These are phyloP conservation scores for Trichoderma gamsii DNA, from an alignment of 495 filamentous ascomycete genomes.

Conservation along the genomic window DNA sequence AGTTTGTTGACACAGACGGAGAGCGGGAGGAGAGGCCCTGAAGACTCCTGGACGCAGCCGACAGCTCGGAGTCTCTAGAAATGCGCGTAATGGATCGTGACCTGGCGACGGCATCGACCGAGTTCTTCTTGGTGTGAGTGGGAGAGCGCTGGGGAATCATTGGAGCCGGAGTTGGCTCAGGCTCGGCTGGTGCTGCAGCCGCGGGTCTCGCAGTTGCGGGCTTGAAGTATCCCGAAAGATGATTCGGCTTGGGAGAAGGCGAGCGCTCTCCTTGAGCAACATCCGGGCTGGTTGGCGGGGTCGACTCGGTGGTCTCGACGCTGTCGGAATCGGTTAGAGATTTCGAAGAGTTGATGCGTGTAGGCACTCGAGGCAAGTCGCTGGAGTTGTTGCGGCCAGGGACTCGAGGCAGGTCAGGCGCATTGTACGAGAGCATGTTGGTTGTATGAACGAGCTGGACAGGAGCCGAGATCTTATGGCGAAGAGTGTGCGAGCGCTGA, in stretches of 20 bases:
- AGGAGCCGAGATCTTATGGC: slow-evolving; percentile 76
- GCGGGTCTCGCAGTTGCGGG: slow-evolving; percentile 40
- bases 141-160: slow-evolving; percentile 66
- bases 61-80: slow-evolving; percentile 41
- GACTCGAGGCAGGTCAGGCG: slow-evolving; percentile 63
- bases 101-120: slow-evolving; percentile 49
- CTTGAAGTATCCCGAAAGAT: slow-evolving; percentile 74
- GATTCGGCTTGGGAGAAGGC: slow-evolving; percentile 59
- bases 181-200: slow-evolving; percentile 27
- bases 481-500: slow-evolving; percentile 44
- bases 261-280: slow-evolving; percentile 58
- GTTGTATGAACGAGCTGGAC: slow-evolving; percentile 87
- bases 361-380: too few species aligned
- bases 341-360: slow-evolving; percentile 48
- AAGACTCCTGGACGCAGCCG: slow-evolving; percentile 39
- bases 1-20: slow-evolving; percentile 32
- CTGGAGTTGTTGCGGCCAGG: too few species aligned
- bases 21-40: slow-evolving; percentile 40
- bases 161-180: slow-evolving; percentile 47
- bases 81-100: slow-evolving; percentile 54
- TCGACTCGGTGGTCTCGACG: slow-evolving; percentile 51
- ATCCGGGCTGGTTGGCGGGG: slow-evolving; percentile 66
- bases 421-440: slow-evolving; percentile 91
- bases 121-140: slow-evolving; percentile 73
- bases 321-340: slow-evolving; percentile 55